Percentiles rank a stretch among this genome's conserved stretches.
Conservation (phyloP, 768 basidiomycete genomes). For the Boletus edulis region DNA sequence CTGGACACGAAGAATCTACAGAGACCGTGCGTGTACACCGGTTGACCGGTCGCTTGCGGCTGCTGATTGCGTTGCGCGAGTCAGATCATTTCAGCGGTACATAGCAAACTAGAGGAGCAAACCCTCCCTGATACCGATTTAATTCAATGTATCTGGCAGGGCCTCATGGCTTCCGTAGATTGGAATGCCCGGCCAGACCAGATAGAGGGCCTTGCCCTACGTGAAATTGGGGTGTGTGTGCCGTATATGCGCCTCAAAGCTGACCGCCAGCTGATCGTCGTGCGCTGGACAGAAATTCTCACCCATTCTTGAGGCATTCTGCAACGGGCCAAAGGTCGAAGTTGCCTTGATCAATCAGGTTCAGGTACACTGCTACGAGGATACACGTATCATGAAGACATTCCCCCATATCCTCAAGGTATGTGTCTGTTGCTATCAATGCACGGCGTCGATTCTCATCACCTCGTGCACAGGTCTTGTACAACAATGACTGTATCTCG, state of each 20-base stretch:
- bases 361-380: slow-evolving; percentile 95
- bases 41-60: not conserved
- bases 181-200: slow-evolving; percentile 91
- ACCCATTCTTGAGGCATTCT: slow-evolving; percentile 88
- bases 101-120: slow-evolving; percentile 66
- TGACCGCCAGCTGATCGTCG: not conserved
- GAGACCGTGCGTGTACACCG: slow-evolving; percentile 54
- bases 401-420: slow-evolving; percentile 96
- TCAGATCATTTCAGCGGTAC: slow-evolving; percentile 77
- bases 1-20: slow-evolving; percentile 63
- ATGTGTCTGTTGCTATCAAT: slow-evolving; percentile 1
- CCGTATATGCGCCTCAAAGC: not conserved
- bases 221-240: slow-evolving; percentile 77
- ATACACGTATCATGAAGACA: slow-evolving; percentile 90
- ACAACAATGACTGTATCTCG: slow-evolving; percentile 93
- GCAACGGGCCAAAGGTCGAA: slow-evolving; percentile 82
- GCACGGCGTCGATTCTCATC: slow-evolving; percentile 5
- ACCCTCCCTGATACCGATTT: slow-evolving; percentile 86
- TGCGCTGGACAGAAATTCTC: slow-evolving; percentile 66
- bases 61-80: slow-evolving; percentile 9
- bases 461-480: slow-evolving; percentile 64
- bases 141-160: slow-evolving; percentile 88
- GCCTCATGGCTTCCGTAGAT: slow-evolving; percentile 83
- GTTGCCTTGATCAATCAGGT: slow-evolving; percentile 94
- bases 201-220: slow-evolving; percentile 83